Evolutionary conservation across 192 early-diverging fungal species (phyloP).

Genomic region (Umbelopsis ramanniana): DNA sequence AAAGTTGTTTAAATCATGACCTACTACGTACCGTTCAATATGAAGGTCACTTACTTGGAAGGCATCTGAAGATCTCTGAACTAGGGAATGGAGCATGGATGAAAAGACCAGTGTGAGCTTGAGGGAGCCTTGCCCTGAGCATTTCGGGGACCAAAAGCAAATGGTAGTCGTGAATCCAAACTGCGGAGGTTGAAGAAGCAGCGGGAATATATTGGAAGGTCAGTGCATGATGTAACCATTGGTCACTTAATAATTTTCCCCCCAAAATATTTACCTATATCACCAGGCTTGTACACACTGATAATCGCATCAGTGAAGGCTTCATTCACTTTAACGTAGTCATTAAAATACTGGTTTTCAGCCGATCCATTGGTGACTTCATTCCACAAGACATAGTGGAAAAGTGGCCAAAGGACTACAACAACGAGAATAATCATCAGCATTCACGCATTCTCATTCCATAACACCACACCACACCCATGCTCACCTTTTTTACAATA

Average conservation of each 20-base stretch:
- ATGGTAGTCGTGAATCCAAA: slow-evolving; percentile 99
- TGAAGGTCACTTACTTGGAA: slow-evolving; percentile 59
- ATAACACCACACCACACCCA: background rate
- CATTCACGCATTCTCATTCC: background rate
- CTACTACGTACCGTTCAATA: background rate
- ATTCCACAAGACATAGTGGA: slow-evolving; percentile 93
- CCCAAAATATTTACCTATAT: slow-evolving; percentile 63
- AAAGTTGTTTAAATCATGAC: background rate
- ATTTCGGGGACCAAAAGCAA: slow-evolving; percentile 90
- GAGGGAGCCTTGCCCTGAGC: slow-evolving; percentile 80
- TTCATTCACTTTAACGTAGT: slow-evolving; percentile 85
- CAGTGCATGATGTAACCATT: background rate
- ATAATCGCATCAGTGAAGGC: slow-evolving; percentile 78
- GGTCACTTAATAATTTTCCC: background rate
- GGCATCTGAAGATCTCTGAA: slow-evolving; percentile 94
- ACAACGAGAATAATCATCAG: slow-evolving; percentile 2
- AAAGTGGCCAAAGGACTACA: slow-evolving; percentile 90
- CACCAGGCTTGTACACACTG: slow-evolving; percentile 73
- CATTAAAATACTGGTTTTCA: slow-evolving; percentile 73
- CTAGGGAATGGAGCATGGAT: slow-evolving; percentile 96
- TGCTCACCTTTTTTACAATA: slow-evolving; percentile 90
- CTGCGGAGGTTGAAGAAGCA: slow-evolving; percentile 42
- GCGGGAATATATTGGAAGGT: background rate
- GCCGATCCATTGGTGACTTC: slow-evolving; percentile 65
- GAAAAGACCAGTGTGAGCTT: slow-evolving; percentile 93